Evolutionary conservation across 164 flowering plant species (phyloP).

Genomic region (Nymphaea colorata): DNA sequence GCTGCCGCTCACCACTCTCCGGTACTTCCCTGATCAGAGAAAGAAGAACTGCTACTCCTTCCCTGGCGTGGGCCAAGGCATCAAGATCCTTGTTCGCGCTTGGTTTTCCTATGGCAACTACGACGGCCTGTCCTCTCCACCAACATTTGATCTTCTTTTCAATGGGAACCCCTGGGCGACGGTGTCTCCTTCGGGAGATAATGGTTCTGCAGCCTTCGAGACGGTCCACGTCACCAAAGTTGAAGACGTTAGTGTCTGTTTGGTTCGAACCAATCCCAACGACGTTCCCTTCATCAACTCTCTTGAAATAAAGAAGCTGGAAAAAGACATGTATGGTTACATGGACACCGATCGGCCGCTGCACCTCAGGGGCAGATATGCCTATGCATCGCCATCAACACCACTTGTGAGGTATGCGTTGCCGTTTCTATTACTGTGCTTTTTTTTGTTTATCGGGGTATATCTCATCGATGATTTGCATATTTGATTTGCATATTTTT

Average conservation of each 20-base stretch:
- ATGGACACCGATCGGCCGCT: conserved; percentile 10
- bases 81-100: conserved; percentile 18
- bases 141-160: conserved; percentile 21
- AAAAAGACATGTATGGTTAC: conserved; percentile 10
- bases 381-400: conserved; percentile 11
- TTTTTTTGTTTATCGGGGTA: background rate
- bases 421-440: conserved; percentile 7
- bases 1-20: conserved; percentile 18
- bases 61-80: background rate
- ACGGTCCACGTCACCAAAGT: conserved; percentile 13
- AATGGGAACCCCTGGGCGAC: conserved; percentile 17
- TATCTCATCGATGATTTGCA: no score
- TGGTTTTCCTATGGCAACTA: conserved; percentile 14
- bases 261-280: conserved; percentile 21
- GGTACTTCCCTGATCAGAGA: conserved; percentile 17
- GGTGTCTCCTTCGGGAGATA: conserved; percentile 8
- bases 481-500: no score
- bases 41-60: conserved; percentile 28
- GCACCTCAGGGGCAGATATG: conserved; percentile 13
- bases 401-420: conserved; percentile 6
- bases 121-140: conserved; percentile 22
- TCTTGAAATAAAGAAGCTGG: conserved; percentile 21
- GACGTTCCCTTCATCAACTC: conserved; percentile 32
- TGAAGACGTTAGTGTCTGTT: conserved; percentile 12
- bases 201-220: background rate